Evolutionary conservation across 2,329 filamentous ascomycete species (phyloP).

Genomic region (Neofusicoccum parvum): DNA sequence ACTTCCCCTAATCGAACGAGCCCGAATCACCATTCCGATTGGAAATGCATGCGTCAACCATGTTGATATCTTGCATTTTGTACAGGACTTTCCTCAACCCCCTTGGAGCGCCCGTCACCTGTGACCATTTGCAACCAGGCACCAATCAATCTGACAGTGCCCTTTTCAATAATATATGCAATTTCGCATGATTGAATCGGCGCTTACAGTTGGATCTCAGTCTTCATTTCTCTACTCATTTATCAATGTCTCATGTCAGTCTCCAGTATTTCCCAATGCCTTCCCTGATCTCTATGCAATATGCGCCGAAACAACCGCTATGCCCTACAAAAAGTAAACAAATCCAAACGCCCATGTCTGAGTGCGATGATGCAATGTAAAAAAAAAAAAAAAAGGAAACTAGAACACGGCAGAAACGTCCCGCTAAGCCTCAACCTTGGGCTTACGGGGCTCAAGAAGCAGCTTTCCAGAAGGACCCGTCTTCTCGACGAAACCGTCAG

Average conservation of each 20-base stretch:
- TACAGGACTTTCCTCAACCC: not conserved
- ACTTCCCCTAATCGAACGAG: not conserved
- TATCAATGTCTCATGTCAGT: not conserved
- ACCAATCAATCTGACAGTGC: no score
- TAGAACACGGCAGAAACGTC: not conserved
- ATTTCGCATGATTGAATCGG: not conserved
- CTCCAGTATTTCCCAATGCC: not conserved
- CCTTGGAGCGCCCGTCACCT: no score
- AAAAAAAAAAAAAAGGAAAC: not conserved
- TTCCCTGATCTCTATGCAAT: not conserved
- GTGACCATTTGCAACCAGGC: no score
- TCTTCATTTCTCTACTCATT: not conserved
- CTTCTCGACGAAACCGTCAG: constrained; percentile 65
- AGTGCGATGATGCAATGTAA: not conserved
- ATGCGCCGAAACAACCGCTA: not conserved
- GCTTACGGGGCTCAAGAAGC: constrained; percentile 52
- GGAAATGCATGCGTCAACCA: no score
- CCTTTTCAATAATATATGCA: no score
- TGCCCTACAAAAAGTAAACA: not conserved
- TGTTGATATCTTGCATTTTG: not conserved
- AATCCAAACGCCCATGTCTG: not conserved
- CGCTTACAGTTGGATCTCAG: not conserved
- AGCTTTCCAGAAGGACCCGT: constrained; percentile 51
- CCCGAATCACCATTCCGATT: not conserved
- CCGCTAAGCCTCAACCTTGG: not conserved